Evolutionary conservation across 1,284 basidiomycete genomes (phyloP).

Genomic region (Papiliotrema nemorosa): DNA sequence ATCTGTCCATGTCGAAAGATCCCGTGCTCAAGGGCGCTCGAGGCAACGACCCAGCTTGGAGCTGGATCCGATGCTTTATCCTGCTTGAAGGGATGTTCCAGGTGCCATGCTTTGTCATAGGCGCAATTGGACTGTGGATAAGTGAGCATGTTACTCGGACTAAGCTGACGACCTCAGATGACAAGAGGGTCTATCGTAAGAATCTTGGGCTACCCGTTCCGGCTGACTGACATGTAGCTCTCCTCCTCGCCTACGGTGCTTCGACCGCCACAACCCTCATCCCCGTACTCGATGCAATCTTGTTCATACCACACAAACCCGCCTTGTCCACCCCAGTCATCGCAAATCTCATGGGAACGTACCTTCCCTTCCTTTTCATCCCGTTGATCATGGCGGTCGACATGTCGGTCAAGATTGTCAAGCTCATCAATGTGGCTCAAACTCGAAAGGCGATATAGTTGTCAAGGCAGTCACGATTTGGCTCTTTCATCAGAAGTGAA

Average conservation of each 20-base stretch:
- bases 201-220: not conserved
- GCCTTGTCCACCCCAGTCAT: constrained; percentile 24
- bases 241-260: constrained; percentile 67
- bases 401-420: constrained; percentile 52
- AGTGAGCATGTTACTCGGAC: constrained; percentile 50
- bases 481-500: too few species aligned
- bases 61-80: constrained; percentile 42
- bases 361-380: constrained; percentile 70
- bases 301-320: constrained; percentile 39
- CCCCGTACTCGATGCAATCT: constrained; percentile 62
- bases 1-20: constrained; percentile 35
- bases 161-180: constrained; percentile 23
- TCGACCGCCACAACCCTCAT: constrained; percentile 72
- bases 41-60: constrained; percentile 20
- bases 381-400: constrained; percentile 69
- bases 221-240: constrained; percentile 22
- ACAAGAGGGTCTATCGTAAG: constrained; percentile 41
- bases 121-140: constrained; percentile 62
- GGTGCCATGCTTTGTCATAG: constrained; percentile 68
- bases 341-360: constrained; percentile 65
- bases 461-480: not conserved
- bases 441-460: constrained; percentile 16
- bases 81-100: constrained; percentile 59
- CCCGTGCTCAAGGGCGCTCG: constrained; percentile 38
- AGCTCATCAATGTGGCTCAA: constrained; percentile 18